Percentiles rank a stretch among this genome's conserved stretches.
These are phyloP conservation scores for Irpex rosettiformis DNA, from an alignment of 1,284 basidiomycete species.

Conservation along the genomic window DNA sequence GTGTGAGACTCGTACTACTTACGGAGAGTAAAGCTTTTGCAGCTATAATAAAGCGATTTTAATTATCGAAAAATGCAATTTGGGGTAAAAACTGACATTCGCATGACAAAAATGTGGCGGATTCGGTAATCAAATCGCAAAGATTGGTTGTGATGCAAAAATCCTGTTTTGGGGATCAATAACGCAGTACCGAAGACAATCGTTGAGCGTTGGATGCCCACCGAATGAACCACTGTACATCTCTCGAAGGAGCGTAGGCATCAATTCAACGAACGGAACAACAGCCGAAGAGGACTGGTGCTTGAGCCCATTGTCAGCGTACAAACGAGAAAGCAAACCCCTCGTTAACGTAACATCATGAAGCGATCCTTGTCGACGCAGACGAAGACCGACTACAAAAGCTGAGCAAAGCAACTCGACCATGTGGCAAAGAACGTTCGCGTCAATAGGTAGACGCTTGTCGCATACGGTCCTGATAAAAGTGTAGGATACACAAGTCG, in stretches of 20 bases:
- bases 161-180: not conserved
- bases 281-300: not conserved
- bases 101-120: not conserved
- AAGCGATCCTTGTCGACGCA: constrained; percentile 23
- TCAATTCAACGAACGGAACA: not conserved
- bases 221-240: not conserved
- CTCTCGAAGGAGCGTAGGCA: not conserved
- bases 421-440: constrained; percentile 42
- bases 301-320: constrained; percentile 4
- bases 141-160: not conserved
- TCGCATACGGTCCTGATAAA: constrained; percentile 39
- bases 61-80: not conserved
- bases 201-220: too few species aligned
- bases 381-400: constrained; percentile 31
- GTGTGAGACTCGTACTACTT: constrained; percentile 17
- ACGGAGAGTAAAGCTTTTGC: constrained; percentile 35
- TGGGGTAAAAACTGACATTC: not conserved
- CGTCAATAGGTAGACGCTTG: constrained; percentile 30
- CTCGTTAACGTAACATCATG: constrained; percentile 45
- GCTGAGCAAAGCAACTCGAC: constrained; percentile 40
- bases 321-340: constrained; percentile 39
- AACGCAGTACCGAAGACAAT: not conserved
- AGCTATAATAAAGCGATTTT: constrained; percentile 24
- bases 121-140: not conserved
- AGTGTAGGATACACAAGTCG: not conserved